Conservation (phyloP, 1,139 yeast species). For the Dujonia santamariae region DNA sequence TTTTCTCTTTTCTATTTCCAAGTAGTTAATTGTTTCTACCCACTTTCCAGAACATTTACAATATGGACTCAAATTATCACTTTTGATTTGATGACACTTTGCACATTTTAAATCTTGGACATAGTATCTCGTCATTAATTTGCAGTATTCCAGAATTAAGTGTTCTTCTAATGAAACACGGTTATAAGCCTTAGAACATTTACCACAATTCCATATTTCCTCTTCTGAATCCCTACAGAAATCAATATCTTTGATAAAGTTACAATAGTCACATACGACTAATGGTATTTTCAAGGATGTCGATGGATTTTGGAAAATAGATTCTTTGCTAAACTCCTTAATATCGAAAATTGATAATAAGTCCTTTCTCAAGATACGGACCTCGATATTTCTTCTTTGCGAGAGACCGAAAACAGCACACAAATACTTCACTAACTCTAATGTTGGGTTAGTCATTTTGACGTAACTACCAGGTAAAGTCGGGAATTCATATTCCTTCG, state of each 20-base stretch:
- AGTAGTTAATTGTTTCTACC: constrained; percentile 55
- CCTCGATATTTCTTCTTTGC: constrained; percentile 62
- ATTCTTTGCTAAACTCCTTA: constrained; percentile 79
- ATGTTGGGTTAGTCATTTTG: constrained; percentile 62
- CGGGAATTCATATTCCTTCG: constrained; percentile 70
- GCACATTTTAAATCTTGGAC: constrained; percentile 79
- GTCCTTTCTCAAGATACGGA: constrained; percentile 71
- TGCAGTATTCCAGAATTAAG: constrained; percentile 61
- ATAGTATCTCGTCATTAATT: constrained; percentile 56
- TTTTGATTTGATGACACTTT: constrained; percentile 69
- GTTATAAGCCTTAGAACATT: constrained; percentile 65
- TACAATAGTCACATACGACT: constrained; percentile 78
- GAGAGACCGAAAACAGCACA: constrained; percentile 75
- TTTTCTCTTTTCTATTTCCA: constrained; percentile 43
- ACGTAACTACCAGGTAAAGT: constrained; percentile 67
- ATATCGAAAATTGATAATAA: constrained; percentile 70
- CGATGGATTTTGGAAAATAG: constrained; percentile 75
- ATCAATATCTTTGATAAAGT: constrained; percentile 71
- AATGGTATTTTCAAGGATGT: constrained; percentile 64
- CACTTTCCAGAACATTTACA: constrained; percentile 90
- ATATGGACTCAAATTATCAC: constrained; percentile 66
- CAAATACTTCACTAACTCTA: constrained; percentile 74
- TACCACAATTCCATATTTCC: constrained; percentile 62
- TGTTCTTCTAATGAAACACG: constrained; percentile 75
- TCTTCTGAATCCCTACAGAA: constrained; percentile 64